A percentile compares a stretch with the other conserved stretches of the same genome.
These are phyloP conservation scores for Calonectria pteridis DNA, from an alignment of 2,329 filamentous ascomycete genomes.

Conservation along the genomic window DNA sequence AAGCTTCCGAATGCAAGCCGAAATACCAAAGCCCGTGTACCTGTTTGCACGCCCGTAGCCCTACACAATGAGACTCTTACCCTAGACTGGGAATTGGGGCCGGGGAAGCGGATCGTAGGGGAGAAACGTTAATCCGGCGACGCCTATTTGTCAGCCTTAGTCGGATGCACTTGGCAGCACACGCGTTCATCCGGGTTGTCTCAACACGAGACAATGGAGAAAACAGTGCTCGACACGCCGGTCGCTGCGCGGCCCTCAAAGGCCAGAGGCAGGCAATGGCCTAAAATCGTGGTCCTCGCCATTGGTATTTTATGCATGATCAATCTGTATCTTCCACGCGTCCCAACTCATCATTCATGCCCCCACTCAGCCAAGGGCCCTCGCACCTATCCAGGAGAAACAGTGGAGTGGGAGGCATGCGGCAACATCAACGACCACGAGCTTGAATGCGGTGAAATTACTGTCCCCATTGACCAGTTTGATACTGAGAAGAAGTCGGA, in stretches of 20 bases:
- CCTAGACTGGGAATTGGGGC: neutral
- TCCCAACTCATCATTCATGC: neutral
- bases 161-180: neutral
- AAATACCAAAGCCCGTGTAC: too few species aligned
- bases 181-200: neutral
- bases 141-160: neutral
- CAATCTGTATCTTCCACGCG: neutral
- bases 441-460: conserved; percentile 57
- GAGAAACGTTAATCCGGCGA: neutral
- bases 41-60: too few species aligned
- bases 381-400: conserved; percentile 49
- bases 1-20: too few species aligned
- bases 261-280: neutral
- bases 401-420: conserved; percentile 55
- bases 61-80: too few species aligned
- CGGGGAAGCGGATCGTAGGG: neutral
- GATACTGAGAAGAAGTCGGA: conserved; percentile 38
- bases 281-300: neutral
- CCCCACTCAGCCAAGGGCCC: neutral
- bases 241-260: neutral
- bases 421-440: conserved; percentile 51
- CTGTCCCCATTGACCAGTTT: conserved; percentile 63
- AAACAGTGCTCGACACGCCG: neutral
- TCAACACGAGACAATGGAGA: conserved; percentile 1
- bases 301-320: neutral